Percentiles rank a stretch among this genome's conserved stretches.
phyloP scores from a whole-genome alignment of 108 stramenopile species.

The Stephanodiscus triporus region DNA sequence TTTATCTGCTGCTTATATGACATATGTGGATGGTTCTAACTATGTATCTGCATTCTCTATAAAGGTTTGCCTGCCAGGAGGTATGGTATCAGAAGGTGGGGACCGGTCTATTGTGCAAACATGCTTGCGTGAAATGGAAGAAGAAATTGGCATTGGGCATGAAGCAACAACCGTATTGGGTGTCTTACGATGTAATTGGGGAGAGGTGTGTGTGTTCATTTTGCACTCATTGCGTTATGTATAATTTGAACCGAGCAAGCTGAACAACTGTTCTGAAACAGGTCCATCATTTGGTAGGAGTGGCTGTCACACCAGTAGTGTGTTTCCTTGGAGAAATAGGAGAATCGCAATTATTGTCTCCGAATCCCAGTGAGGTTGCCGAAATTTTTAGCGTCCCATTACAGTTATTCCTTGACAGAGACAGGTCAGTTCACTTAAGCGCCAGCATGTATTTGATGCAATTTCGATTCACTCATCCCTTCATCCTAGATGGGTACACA shows the following conservation, averaged over 20 bases:
- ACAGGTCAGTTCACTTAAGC: constrained; percentile 13
- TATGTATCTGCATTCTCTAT: neutral
- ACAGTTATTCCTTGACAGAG: constrained; percentile 61
- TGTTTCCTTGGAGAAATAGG: constrained; percentile 83
- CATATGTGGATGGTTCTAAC: no score
- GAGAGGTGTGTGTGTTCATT: no score
- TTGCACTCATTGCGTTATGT: no score
- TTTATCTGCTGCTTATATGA: no score
- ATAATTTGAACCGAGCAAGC: no score
- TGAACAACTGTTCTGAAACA: no score
- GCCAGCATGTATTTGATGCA: neutral
- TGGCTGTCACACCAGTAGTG: constrained; percentile 94
- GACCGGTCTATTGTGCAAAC: constrained; percentile 92
- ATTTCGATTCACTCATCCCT: neutral
- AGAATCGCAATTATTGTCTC: constrained; percentile 60
- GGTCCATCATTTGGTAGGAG: constrained; percentile 87
- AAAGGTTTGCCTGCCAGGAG: constrained; percentile 83
- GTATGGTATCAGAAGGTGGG: constrained; percentile 81
- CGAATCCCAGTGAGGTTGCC: constrained; percentile 87
- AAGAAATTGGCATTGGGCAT: constrained; percentile 86
- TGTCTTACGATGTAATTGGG: constrained; percentile 92
- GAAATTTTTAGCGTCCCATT: constrained; percentile 91
- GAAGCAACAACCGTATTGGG: constrained; percentile 69
- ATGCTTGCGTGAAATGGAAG: constrained; percentile 93
- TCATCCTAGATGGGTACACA: constrained; percentile 70